Base-by-base conservation (phyloP, 2,329 filamentous ascomycete genomes). In the Penicillium olsonii region DNA sequence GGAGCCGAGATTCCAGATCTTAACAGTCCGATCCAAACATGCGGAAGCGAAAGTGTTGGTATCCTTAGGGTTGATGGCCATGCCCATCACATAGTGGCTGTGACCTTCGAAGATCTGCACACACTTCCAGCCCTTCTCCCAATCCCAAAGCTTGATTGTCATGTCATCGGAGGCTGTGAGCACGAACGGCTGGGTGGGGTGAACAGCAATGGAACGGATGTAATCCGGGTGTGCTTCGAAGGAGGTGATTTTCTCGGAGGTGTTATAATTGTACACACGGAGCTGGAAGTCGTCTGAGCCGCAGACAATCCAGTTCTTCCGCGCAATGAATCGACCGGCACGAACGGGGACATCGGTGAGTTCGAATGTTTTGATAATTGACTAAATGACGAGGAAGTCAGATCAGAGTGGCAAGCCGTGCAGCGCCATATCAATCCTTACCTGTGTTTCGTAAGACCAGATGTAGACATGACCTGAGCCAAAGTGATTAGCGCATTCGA, bases 261-360 rank as follows among this genome's bases (percentile, higher is more conserved):
- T 99, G 77, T 99, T 97, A 82, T 97, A 99, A 78, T 99, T 97
- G 83, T 96, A 95, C 57, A 95, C 89, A 63, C 92, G 88, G 54
- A 87, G 71, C 66, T 87, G 83, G 77, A 95, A 99, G 77, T 96
- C 90, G 77, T 95, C 90, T 61, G 87, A 92, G 68, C 94, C 94
- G 75, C 90, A 94, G 47, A 95, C 90, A 63, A 96, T 95, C 94
- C 94, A 99, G 75, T 97, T 99, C 85, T 99, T 99, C 65, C 94
- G 84, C 61, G 94, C 90, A 68, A 99, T 85, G 74, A 99, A 99
- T 63, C 94, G 89, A 67, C 94, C 94, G 55, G 94, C 94, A 73
- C 94, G 88, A 51, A 99, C 92, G 58, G 94, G 94, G 42, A 99
- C 94, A 80, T 99, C 94, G 69, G 92, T 96, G 60, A 97, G 85